Base-by-base conservation (phyloP, 257 asterid species). In the Nicotiana tomentosiformis region DNA sequence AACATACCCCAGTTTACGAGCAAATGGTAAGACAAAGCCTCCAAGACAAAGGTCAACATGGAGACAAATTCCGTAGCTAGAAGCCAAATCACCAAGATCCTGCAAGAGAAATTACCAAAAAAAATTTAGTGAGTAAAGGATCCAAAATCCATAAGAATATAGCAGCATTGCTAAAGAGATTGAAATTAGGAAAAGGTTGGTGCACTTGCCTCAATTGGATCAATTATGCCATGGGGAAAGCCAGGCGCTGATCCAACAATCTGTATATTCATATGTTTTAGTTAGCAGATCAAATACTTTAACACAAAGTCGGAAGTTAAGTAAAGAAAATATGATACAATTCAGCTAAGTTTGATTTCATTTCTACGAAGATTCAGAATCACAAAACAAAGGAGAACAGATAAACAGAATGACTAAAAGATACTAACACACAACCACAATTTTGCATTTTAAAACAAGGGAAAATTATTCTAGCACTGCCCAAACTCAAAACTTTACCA, bases 201-300 rank as follows among this genome's bases (percentile, higher is more conserved):
- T 78, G 83, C 53, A 77, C 89, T 68, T 93, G 83, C 99, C 99
- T 96, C 97, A 81, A 96, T 96, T 72, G 98, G 99, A 88, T 96
- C 99, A 32, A 96, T 90, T 81, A 96, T 92, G 87, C 99, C 99
- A 88, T 96, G 99, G n/a, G 99, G 99, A 86, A 94, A 96, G 81
- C 99, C 99, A 66, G 99, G 99, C 60, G 99, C 98, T 67, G 98
- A 96, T 87, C 98, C 99, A 91, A 94, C 93, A 90, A 96, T 91
- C 99, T 96, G 95, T 83, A 70, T 70, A 80, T 61, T 82, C 64
- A 82, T 66, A 82, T 9, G 65, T 87, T 74, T 80, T 81, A 64
- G 61, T 2, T 26, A 29, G 85, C 77, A 61, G 74, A 68, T 20
- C 37, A 74, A 49, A 65, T 57, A 37, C 80, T 51, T 43, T 76